Evolutionary conservation across 306 rosid genomes (phyloP).

Genomic region (Castanopsis chinensis): DNA sequence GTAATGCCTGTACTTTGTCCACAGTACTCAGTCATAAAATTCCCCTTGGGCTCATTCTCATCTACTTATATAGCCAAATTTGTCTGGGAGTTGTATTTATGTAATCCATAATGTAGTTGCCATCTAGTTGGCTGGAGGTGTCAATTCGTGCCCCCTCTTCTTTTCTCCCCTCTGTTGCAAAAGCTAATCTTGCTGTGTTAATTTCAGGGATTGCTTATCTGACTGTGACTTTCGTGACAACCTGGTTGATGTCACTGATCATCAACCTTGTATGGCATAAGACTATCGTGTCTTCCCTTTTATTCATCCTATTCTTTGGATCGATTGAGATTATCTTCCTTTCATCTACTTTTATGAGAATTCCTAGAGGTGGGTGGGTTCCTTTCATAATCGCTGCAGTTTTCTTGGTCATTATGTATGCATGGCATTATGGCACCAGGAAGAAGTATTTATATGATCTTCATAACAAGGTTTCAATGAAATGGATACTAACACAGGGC

Average conservation of each 20-base stretch:
- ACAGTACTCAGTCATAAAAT: neutral
- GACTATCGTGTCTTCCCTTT: constrained; percentile 46
- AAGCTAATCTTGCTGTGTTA: constrained; percentile 23
- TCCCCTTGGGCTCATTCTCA: neutral
- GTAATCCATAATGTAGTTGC: neutral
- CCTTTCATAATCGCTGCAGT: constrained; percentile 55
- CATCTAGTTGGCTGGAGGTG: neutral
- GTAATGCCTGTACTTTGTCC: neutral
- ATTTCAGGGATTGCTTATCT: constrained; percentile 69
- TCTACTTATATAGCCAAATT: neutral
- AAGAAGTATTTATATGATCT: constrained; percentile 74
- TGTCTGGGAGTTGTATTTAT: too few species aligned
- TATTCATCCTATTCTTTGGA: constrained; percentile 59
- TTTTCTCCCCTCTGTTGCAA: constrained; percentile 5
- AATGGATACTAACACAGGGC: constrained; percentile 71
- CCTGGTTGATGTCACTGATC: constrained; percentile 63
- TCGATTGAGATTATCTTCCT: constrained; percentile 65
- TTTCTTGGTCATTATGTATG: constrained; percentile 66
- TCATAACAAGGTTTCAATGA: constrained; percentile 89
- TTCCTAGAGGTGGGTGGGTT: constrained; percentile 84
- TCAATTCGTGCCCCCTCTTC: neutral
- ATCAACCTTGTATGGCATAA: constrained; percentile 81
- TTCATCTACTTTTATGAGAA: constrained; percentile 61
- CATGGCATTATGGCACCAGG: constrained; percentile 84
- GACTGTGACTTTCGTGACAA: constrained; percentile 54